These are phyloP conservation scores for Vanrija sp. DNA, from an alignment of 1,284 basidiomycete species.

Conservation along the genomic window DNA sequence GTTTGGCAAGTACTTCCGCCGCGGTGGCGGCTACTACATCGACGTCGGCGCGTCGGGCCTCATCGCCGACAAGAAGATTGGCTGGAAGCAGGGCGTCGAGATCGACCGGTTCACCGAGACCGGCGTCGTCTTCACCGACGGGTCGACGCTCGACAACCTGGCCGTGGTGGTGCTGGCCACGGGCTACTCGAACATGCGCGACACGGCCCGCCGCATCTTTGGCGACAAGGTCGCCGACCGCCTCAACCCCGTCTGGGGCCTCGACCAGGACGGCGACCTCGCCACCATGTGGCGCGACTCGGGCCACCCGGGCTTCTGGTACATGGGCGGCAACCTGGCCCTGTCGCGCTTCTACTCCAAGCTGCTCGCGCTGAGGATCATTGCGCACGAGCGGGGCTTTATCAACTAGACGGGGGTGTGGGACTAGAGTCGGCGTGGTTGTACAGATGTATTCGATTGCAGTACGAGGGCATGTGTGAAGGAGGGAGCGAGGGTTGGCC, in stretches of 20 bases:
- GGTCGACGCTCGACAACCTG: slow-evolving; percentile 6
- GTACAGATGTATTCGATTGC: no score
- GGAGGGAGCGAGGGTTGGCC: no score
- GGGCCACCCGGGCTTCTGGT: slow-evolving; percentile 12
- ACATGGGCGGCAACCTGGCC: slow-evolving; percentile 17
- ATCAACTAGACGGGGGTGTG: no score
- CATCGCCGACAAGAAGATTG: slow-evolving; percentile 24
- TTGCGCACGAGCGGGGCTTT: no score
- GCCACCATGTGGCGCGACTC: slow-evolving; percentile 20
- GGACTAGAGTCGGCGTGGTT: no score
- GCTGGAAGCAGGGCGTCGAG: slow-evolving; percentile 17
- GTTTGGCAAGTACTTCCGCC: slow-evolving; percentile 19
- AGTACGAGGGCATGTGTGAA: no score
- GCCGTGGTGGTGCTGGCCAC: slow-evolving; percentile 19
- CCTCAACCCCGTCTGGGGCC: slow-evolving; percentile 16
- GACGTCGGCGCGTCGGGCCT: slow-evolving; percentile 20
- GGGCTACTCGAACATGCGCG: slow-evolving; percentile 18
- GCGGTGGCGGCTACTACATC: slow-evolving; percentile 17
- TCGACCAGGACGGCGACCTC: slow-evolving; percentile 18
- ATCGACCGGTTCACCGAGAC: slow-evolving; percentile 19
- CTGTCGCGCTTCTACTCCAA: slow-evolving; percentile 17
- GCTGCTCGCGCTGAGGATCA: slow-evolving; percentile 18
- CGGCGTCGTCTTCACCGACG: slow-evolving; percentile 11
- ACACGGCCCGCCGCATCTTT: slow-evolving; percentile 15
- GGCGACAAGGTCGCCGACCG: slow-evolving; percentile 14